Evolutionary conservation across 1,139 yeast genomes (phyloP).

Genomic region (Wickerhamiella pararugosa): DNA sequence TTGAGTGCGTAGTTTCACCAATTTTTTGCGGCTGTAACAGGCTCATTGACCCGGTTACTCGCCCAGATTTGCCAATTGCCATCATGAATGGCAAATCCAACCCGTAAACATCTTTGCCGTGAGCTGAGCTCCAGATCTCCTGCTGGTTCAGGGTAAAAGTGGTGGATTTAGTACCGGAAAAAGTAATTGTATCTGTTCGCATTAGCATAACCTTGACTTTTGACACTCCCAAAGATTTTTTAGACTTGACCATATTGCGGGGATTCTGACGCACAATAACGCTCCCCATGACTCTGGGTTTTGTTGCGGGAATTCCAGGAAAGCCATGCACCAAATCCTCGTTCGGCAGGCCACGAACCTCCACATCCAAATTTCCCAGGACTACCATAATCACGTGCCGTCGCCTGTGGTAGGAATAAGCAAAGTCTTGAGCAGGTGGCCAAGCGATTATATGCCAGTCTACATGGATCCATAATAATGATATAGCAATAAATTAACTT

Average conservation of each 20-base stretch:
- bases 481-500: too few species aligned
- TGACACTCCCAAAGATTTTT: conserved; percentile 19
- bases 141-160: conserved; percentile 25
- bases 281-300: conserved; percentile 29
- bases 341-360: conserved; percentile 26
- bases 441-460: too few species aligned
- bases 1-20: conserved; percentile 23
- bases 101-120: conserved; percentile 21
- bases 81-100: conserved; percentile 28
- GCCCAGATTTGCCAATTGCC: conserved; percentile 26
- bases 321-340: conserved; percentile 29
- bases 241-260: conserved; percentile 5
- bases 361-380: conserved; percentile 19
- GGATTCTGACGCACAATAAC: conserved; percentile 24
- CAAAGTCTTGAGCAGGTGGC: too few species aligned
- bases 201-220: conserved; percentile 26
- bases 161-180: conserved; percentile 25
- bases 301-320: conserved; percentile 30
- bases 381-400: neutral
- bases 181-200: conserved; percentile 26
- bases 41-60: conserved; percentile 13
- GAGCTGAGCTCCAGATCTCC: conserved; percentile 17
- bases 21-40: conserved; percentile 6
- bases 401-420: too few species aligned
- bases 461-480: too few species aligned